A percentile compares a stretch with the other conserved stretches of the same genome.
phyloP scores from a whole-genome alignment of 2,329 filamentous ascomycete species.

The Elsinoe necatrix region DNA sequence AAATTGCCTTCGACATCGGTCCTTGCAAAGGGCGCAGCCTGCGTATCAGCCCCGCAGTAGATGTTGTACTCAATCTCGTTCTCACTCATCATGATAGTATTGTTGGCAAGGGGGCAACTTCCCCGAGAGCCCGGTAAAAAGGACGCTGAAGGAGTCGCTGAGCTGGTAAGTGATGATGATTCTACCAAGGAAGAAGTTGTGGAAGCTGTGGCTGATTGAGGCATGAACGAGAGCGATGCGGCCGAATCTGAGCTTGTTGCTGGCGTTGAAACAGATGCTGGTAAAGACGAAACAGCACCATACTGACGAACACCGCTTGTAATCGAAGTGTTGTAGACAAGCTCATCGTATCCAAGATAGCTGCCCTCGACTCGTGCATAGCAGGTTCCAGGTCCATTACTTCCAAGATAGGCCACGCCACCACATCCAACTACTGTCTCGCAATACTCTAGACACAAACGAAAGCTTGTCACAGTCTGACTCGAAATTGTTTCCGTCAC shows the following conservation, averaged over 20 bases:
- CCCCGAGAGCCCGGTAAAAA: conserved; percentile 12
- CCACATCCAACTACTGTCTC: conserved; percentile 17
- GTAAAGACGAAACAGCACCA: not conserved
- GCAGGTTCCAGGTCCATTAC: conserved; percentile 22
- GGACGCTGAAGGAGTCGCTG: conserved; percentile 8
- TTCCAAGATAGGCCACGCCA: conserved; percentile 20
- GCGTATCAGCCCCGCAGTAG: conserved; percentile 19
- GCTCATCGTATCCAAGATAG: conserved; percentile 11
- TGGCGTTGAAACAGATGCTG: not conserved
- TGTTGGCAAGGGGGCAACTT: conserved; percentile 15
- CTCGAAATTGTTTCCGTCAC: not conserved
- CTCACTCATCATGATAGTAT: conserved; percentile 15
- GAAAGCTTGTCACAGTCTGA: conserved; percentile 17
- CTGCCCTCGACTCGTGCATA: conserved; percentile 14
- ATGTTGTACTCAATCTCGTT: conserved; percentile 19
- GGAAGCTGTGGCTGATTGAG: not conserved
- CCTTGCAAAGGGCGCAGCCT: not conserved
- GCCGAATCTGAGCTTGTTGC: not conserved
- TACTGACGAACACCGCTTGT: conserved; percentile 16
- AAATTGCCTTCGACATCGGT: conserved; percentile 16
- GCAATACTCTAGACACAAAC: conserved; percentile 20
- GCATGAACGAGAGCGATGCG: not conserved
- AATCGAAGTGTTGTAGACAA: conserved; percentile 18
- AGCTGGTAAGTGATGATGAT: not conserved
- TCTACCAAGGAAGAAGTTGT: not conserved